phyloP scores from a whole-genome alignment of 2,329 filamentous ascomycete species.

The Metarhizium guizhouense region DNA sequence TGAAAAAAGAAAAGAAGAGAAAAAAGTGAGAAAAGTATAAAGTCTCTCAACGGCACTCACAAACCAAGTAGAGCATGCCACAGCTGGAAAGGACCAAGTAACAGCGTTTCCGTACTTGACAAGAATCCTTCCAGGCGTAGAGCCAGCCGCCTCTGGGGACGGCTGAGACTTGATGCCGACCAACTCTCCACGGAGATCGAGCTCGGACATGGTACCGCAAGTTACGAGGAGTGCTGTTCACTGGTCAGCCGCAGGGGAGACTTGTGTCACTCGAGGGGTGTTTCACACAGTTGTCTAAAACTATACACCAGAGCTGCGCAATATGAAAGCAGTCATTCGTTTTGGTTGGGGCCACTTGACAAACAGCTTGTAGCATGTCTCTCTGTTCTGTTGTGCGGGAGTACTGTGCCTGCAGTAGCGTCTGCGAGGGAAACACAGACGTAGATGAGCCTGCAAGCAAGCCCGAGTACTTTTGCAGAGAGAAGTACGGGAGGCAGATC shows the following conservation, averaged over 20 bases:
- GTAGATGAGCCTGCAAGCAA: constrained; percentile 20
- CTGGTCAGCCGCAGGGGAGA: not conserved
- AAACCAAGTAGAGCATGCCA: constrained; percentile 37
- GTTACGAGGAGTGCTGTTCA: constrained; percentile 29
- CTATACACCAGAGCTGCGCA: constrained; percentile 37
- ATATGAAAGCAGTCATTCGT: constrained; percentile 36
- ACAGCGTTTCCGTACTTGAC: constrained; percentile 26
- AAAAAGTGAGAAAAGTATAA: too few relatives aligned
- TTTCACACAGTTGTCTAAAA: constrained; percentile 32
- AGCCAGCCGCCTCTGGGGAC: constrained; percentile 10
- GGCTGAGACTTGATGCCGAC: constrained; percentile 23
- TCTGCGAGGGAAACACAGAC: constrained; percentile 31
- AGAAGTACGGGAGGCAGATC: constrained; percentile 40
- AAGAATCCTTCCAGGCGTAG: constrained; percentile 18
- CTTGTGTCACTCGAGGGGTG: not conserved
- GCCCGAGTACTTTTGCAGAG: constrained; percentile 33
- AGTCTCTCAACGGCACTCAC: constrained; percentile 18
- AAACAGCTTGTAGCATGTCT: constrained; percentile 38
- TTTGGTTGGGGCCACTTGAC: constrained; percentile 25
- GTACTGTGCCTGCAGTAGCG: constrained; percentile 34
- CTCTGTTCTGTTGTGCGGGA: constrained; percentile 27
- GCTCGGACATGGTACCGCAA: constrained; percentile 27
- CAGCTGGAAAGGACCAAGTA: constrained; percentile 27
- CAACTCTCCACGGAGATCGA: constrained; percentile 22
- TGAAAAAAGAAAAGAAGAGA: not conserved